Base-by-base conservation (phyloP, 2,329 filamentous ascomycete genomes). In the Fusarium siculi region DNA sequence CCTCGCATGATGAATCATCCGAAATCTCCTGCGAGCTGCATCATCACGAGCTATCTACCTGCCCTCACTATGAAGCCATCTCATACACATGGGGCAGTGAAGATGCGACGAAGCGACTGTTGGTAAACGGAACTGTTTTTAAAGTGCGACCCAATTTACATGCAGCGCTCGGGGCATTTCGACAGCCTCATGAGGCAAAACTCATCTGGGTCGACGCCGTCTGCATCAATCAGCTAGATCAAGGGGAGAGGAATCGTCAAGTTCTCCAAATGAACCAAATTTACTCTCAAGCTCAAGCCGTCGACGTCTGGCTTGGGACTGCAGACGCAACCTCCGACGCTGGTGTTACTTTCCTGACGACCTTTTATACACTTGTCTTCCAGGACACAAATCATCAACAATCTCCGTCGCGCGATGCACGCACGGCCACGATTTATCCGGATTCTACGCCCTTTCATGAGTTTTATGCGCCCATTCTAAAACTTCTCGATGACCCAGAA, bases 51-150 rank as follows among this genome's bases (percentile, higher is more conserved):
- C 11, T 66, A 19, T 25, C 37, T 9, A 9, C 15, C 1, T 64
- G 30, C 32, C 50, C 39, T 21, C 34, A 7, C 4, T 66, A 64
- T 30, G 63, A 66, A 23, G 63, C 63, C 11, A 66, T 66, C 2
- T 65, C 63, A 11, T 66, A 66, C 28, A 66, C 63, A 7, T 66
- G 63, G 60, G 63, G 63, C 1, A 32, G 58, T 8, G 59, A 64
- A 8, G n/a, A 57, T 9, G 44, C 59, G 8, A 36, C 32, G 16
- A 40, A 63, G 18, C 39, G 8, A 15, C 32, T 66, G 19, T n/a
- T 50, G 0, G 58, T 64, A 7, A 49, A 66, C 11, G 49, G 36
- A 5, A 25, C 23, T 9, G 4, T 11, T 4, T 64, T 66, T 7
- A 8, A 23, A 8, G 30, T 64, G n/a, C 30, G 59, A 1, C 50